Conservation (phyloP, 2,329 filamentous ascomycete genomes). For the Hymenoscyphus infarciens region DNA sequence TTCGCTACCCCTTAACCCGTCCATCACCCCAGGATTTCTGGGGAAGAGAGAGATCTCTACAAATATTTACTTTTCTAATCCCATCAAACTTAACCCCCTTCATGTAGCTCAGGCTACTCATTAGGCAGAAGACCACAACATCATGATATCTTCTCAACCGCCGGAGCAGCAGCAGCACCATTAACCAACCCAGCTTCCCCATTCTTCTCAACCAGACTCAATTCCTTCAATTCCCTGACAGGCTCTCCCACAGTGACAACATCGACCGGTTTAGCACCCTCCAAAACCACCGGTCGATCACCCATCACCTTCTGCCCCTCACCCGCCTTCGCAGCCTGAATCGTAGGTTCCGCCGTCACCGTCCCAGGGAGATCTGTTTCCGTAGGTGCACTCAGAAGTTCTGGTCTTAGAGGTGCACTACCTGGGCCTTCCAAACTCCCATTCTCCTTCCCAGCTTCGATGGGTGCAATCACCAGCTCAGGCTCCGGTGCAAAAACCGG, state of each 20-base stretch:
- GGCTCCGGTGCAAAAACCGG: constrained; percentile 2
- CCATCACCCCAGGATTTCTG: no score
- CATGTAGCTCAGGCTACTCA: no score
- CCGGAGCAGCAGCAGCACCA: background rate
- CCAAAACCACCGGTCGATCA: background rate
- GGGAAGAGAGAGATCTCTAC: no score
- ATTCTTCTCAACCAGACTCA: constrained; percentile 21
- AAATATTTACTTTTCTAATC: no score
- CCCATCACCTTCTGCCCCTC: background rate
- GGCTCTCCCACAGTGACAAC: background rate
- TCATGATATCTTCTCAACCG: background rate
- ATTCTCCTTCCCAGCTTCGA: background rate
- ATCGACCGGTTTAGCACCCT: background rate
- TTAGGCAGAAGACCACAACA: background rate
- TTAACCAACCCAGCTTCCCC: constrained; percentile 4
- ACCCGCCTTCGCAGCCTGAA: background rate
- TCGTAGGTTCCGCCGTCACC: background rate
- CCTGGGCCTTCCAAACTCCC: constrained; percentile 11
- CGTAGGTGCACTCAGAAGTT: constrained; percentile 18
- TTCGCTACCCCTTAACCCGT: background rate
- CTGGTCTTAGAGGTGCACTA: constrained; percentile 1
- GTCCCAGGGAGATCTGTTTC: constrained; percentile 10
- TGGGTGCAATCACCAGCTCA: background rate
- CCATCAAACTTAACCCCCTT: no score
- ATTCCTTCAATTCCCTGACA: background rate